phyloP scores from a whole-genome alignment of 164 flowering plant species.

The Sedum album region DNA sequence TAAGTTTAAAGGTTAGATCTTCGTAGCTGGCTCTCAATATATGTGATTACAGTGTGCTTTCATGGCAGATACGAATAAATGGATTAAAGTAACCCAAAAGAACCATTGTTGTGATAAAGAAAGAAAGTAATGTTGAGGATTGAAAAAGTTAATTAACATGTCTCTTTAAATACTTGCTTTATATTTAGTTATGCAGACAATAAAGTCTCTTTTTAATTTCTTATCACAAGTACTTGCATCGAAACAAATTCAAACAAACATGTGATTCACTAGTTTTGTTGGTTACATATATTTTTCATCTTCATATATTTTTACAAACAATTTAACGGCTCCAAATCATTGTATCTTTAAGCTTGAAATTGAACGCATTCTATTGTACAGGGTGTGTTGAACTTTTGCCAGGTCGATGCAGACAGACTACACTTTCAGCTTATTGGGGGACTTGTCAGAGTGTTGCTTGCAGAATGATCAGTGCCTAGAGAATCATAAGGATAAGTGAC shows the following conservation, averaged over 20 bases:
- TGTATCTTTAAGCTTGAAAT: not conserved
- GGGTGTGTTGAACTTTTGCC: not conserved
- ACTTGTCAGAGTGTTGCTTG: not conserved
- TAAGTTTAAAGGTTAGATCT: conserved; percentile 2
- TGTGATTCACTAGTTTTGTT: not conserved
- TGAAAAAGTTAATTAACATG: conserved; percentile 7
- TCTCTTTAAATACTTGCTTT: conserved; percentile 5
- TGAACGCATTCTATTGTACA: not conserved
- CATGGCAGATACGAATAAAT: not conserved
- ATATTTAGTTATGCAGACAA: not conserved
- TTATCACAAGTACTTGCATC: not conserved
- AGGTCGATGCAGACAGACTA: not conserved
- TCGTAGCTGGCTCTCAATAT: not conserved
- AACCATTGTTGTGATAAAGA: not conserved
- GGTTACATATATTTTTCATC: not conserved
- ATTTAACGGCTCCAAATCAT: not conserved
- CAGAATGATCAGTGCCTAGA: not conserved
- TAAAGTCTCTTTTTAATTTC: not conserved
- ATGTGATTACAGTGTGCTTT: not conserved
- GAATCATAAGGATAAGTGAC: not conserved
- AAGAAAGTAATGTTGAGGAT: not conserved
- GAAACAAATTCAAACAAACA: not conserved
- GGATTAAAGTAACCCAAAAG: not conserved
- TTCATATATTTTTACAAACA: not conserved
- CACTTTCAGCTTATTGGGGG: not conserved